Base-by-base conservation (phyloP, 176 grass and related monocot genomes). In the Oryza glumipatula region DNA sequence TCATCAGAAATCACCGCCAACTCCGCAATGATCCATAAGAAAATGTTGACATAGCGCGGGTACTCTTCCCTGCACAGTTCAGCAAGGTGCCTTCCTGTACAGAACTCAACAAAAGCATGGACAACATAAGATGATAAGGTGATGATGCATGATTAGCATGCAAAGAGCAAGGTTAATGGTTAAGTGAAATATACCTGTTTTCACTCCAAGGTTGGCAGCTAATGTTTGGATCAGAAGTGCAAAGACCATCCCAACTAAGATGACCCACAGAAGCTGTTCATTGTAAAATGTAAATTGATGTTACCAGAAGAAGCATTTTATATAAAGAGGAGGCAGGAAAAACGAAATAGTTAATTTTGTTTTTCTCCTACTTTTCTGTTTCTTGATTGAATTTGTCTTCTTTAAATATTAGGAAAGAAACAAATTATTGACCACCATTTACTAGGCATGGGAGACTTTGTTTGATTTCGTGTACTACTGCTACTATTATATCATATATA, bases 1-100 rank as follows among this genome's bases (percentile, higher is more conserved):
- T 97, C 92, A 65, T 93, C 95, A 24, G 88, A 91, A 11, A 97
- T 94, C 81, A 97, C 86, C 1, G 95, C 92, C 17, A 97, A 72
- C 84, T 97, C 95, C 5, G 95, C 90, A 10, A 89, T 58, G 48
- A 92, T 76, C 90, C 92, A 97, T 23, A 94, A 84, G 35, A 60
- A 88, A 63, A 89, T 46, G 45, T 83, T 94, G 41, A 94, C 88
- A 7, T 38, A 89, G 14, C 49, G 72, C 2, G 95, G 90, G 58
- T 94, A 97, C 64, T 93, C 92, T 67, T 86, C 88, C 70, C 89
- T 92, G 60, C 95, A 94, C 28, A 93, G 79, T 76, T 93, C 95
- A 73, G 95, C 95, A 67, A 94, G 95, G 63, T 97, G 92, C 41
- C 21, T 92, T 61, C 95, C 95, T 94, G 30, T 73, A 72, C 22